Evolutionary conservation across 257 asterid genomes (phyloP), one percentile per base, ranked within the genome.

Genomic region (Solanum ossicruentum): DNA sequence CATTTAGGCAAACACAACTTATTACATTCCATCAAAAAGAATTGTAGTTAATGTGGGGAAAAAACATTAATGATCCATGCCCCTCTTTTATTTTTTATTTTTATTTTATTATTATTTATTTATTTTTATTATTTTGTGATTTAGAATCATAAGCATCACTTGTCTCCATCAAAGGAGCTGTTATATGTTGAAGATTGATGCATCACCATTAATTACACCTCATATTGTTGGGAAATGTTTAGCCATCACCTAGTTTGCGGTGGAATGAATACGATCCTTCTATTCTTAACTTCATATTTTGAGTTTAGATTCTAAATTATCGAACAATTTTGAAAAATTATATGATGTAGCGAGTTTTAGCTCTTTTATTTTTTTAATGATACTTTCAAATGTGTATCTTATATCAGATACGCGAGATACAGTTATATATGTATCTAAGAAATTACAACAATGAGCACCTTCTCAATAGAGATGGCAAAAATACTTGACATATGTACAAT

Each of bases 221-320:
- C 8, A 73, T 73, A 3, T 45, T 73, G 81, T 72, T 43, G 8
- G 56, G 12, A n/a, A n/a, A 72, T 43, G 39, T 72, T 56, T 18
- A 5, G 0, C 11, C 9, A 63, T 0, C 70, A 6, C 5, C 2
- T 0, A 28, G 32, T 28, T 63, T 2, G 71, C 26, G 10, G 0
- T 63, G 71, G 41, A 10, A 63, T 63, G 43, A 26, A 63, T 26
- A 63, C 4, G 26, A 63, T 63, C 2, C 7, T 2, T 63, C 13
- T 0, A 4, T 13, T 63, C 41, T 63, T 12, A 63, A 26, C 12
- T 63, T 6, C 13, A 63, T 12, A 8, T 23, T 12, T 63, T 63
- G 36, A 23, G 41, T 63, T 63, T 7, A 0, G 2, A 21, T 21
- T 61, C 10, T 63, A 63, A 18, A 7, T 23, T 63, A 23, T 23